Evolutionary conservation across 345 rosid genomes (phyloP).

Genomic region (Eucalyptus urophylla): DNA sequence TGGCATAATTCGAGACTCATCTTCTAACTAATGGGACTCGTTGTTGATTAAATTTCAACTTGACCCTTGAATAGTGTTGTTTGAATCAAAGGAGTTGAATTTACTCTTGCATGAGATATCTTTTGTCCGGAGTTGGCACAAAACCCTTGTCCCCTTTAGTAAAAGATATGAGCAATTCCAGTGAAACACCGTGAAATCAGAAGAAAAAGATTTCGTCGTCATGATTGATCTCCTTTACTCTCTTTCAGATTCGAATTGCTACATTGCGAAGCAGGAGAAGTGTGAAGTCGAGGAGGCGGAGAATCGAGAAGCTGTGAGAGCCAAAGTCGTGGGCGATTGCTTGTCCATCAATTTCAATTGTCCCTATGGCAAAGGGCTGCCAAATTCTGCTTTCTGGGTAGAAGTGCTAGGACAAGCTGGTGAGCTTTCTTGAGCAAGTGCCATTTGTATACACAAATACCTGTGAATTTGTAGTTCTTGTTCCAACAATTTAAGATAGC

Average conservation of each 20-base stretch:
- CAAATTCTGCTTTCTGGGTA: neutral
- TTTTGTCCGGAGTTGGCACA: too few species aligned
- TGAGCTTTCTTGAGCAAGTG: neutral
- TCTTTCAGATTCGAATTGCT: neutral
- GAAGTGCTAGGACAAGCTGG: neutral
- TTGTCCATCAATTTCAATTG: neutral
- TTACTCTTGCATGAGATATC: too few species aligned
- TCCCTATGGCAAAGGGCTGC: neutral
- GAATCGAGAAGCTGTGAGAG: neutral
- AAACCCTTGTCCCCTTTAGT: too few species aligned
- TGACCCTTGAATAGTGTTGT: too few species aligned
- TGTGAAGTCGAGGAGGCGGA: neutral
- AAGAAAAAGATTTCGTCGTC: neutral
- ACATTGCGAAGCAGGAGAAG: neutral
- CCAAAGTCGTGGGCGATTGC: neutral
- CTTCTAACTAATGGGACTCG: too few species aligned
- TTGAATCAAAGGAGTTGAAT: too few species aligned
- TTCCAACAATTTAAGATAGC: neutral
- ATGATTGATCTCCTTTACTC: neutral
- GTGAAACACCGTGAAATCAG: neutral
- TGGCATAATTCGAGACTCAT: accelerated
- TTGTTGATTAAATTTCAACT: too few species aligned
- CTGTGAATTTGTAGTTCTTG: neutral
- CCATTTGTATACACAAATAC: neutral
- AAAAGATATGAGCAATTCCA: too few species aligned